These are phyloP conservation scores for Cordyceps tenuipes DNA, from an alignment of 2,329 filamentous ascomycete species.

Conservation along the genomic window DNA sequence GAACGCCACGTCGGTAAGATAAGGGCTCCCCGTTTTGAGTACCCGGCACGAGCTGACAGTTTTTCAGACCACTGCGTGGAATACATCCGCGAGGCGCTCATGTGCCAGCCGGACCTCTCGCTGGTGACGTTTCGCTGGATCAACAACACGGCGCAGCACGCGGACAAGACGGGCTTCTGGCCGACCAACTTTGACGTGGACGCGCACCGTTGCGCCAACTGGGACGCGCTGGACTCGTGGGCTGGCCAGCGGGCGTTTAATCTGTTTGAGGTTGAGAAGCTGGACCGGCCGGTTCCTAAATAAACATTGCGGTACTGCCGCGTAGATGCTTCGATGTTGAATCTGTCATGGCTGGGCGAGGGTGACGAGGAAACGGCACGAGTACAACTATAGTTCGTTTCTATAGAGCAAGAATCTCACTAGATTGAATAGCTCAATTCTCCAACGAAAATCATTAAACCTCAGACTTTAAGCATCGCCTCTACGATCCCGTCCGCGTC, in stretches of 20 bases:
- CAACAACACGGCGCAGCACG: slow-evolving; percentile 8
- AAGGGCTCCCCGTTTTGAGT: no score
- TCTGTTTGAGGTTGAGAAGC: slow-evolving; percentile 1
- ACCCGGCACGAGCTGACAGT: no score
- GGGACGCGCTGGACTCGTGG: slow-evolving; percentile 6
- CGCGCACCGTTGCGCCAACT: neutral
- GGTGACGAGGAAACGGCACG: neutral
- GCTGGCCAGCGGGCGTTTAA: neutral
- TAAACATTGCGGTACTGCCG: neutral
- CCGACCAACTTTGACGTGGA: slow-evolving; percentile 1
- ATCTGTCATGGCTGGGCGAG: no score
- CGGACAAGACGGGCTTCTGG: neutral
- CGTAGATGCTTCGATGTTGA: no score
- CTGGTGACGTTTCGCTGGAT: slow-evolving; percentile 8
- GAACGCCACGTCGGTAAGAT: slow-evolving; percentile 4
- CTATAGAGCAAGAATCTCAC: no score
- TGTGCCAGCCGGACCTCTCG: slow-evolving; percentile 6
- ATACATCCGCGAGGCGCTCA: slow-evolving; percentile 6
- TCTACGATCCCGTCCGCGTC: slow-evolving; percentile 6
- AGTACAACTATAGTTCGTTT: neutral
- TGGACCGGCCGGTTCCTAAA: neutral
- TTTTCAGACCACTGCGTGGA: slow-evolving; percentile 2
- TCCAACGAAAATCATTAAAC: no score
- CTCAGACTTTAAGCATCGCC: neutral
- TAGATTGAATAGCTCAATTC: neutral